These are phyloP conservation scores for Aspergillus panamensis DNA, from an alignment of 495 filamentous ascomycete genomes.

Conservation along the genomic window DNA sequence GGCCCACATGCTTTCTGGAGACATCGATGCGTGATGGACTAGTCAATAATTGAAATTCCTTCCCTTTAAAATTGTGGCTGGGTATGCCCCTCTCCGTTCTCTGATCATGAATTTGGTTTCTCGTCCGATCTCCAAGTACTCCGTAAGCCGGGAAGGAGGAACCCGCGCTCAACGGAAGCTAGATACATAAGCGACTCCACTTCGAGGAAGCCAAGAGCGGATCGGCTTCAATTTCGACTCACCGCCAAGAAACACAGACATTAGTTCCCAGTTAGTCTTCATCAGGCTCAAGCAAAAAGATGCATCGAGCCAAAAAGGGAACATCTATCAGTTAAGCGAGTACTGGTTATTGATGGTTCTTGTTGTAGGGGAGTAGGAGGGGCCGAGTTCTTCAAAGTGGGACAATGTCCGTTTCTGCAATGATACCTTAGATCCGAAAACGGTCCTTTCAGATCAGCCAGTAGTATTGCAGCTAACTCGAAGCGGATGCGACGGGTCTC, in stretches of 20 bases:
- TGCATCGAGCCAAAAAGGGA: not conserved
- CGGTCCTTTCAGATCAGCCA: not conserved
- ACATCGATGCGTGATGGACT: not conserved
- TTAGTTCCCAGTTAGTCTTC: not conserved
- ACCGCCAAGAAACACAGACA: not conserved
- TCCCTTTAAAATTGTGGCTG: not conserved
- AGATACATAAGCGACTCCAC: not conserved
- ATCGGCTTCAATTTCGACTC: not conserved
- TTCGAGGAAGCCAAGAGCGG: not conserved
- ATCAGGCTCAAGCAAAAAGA: no score
- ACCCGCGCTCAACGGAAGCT: not conserved
- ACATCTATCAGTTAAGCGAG: not conserved
- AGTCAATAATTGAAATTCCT: not conserved
- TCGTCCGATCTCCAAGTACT: no score
- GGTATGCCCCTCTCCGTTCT: no score
- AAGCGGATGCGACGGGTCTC: slow-evolving; percentile 17
- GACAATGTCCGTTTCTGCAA: not conserved
- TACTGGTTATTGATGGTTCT: not conserved
- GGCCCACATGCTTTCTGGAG: not conserved
- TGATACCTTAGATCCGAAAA: slow-evolving; percentile 6
- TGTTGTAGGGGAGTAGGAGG: not conserved
- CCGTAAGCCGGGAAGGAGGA: no score
- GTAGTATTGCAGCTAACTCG: not conserved
- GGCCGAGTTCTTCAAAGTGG: not conserved
- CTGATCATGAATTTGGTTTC: no score